phyloP scores from a whole-genome alignment of 306 rosid species.

The Vigna mungo region DNA sequence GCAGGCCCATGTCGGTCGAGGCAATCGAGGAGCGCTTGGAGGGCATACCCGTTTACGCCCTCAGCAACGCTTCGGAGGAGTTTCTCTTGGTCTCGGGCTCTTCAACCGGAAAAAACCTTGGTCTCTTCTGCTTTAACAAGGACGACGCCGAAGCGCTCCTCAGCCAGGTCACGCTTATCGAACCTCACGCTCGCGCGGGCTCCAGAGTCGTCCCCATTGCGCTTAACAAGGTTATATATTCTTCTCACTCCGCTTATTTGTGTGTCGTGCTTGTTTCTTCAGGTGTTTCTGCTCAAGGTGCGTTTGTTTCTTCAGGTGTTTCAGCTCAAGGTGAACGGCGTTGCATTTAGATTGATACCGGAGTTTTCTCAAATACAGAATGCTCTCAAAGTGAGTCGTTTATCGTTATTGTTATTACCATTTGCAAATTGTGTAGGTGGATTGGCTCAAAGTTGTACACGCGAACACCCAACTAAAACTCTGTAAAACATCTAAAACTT shows the following conservation, averaged over 20 bases:
- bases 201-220: constrained; percentile 94
- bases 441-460: neutral
- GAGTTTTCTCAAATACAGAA: constrained; percentile 78
- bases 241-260: no score
- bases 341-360: constrained; percentile 88
- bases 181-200: constrained; percentile 65
- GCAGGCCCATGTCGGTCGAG: constrained; percentile 58
- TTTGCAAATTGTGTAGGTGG: neutral
- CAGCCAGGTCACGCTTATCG: constrained; percentile 64
- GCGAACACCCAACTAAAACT: neutral
- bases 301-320: constrained; percentile 59
- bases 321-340: constrained; percentile 89
- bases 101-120: constrained; percentile 67
- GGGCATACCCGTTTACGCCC: constrained; percentile 93
- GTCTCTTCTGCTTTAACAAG: constrained; percentile 84
- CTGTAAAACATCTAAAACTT: neutral
- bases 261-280: neutral
- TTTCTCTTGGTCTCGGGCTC: constrained; percentile 82
- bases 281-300: constrained; percentile 91
- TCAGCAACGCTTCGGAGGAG: constrained; percentile 80
- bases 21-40: constrained; percentile 82
- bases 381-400: constrained; percentile 65
- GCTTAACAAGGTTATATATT: constrained; percentile 66
- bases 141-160: constrained; percentile 88
- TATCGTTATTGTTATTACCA: neutral